These are phyloP conservation scores for Neonectria neomacrospora DNA, from an alignment of 2,329 filamentous ascomycete species.

Conservation along the genomic window DNA sequence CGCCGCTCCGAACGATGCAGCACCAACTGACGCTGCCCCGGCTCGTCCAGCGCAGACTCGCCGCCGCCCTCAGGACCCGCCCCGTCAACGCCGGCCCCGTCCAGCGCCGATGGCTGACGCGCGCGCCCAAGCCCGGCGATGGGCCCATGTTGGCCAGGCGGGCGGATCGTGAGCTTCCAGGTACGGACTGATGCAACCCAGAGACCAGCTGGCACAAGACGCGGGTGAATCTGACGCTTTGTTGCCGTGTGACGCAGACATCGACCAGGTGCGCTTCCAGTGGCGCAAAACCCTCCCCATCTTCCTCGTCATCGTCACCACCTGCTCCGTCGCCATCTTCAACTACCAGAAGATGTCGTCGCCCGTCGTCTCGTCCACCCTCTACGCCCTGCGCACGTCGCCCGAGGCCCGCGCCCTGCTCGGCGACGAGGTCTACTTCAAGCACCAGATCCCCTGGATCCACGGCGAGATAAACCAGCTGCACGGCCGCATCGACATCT, in stretches of 20 bases:
- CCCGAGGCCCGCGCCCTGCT: constrained; percentile 78
- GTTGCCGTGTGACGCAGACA: constrained; percentile 44
- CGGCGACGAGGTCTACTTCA: constrained; percentile 89
- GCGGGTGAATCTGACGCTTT: too few species aligned
- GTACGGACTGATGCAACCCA: constrained; percentile 51
- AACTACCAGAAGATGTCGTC: constrained; percentile 98
- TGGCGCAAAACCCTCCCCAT: constrained; percentile 82
- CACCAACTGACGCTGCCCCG: constrained; percentile 43
- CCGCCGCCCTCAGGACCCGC: constrained; percentile 38
- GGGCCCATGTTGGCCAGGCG: constrained; percentile 73
- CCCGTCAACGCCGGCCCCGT: constrained; percentile 30
- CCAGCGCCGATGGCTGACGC: constrained; percentile 61
- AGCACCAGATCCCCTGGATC: constrained; percentile 83
- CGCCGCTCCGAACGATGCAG: background rate
- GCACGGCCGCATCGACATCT: constrained; percentile 88
- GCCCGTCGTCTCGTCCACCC: constrained; percentile 84
- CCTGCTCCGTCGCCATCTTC: constrained; percentile 88
- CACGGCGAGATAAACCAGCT: constrained; percentile 91
- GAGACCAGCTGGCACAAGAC: constrained; percentile 6
- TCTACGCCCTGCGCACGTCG: constrained; percentile 91
- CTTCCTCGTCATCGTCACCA: constrained; percentile 78
- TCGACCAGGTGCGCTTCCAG: constrained; percentile 60
- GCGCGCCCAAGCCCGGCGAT: constrained; percentile 68
- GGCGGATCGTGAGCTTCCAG: constrained; percentile 73
- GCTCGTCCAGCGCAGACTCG: constrained; percentile 41